Evolutionary conservation across 2,329 filamentous ascomycete genomes (phyloP).

Genomic region (Phyllosticta capitalensis): DNA sequence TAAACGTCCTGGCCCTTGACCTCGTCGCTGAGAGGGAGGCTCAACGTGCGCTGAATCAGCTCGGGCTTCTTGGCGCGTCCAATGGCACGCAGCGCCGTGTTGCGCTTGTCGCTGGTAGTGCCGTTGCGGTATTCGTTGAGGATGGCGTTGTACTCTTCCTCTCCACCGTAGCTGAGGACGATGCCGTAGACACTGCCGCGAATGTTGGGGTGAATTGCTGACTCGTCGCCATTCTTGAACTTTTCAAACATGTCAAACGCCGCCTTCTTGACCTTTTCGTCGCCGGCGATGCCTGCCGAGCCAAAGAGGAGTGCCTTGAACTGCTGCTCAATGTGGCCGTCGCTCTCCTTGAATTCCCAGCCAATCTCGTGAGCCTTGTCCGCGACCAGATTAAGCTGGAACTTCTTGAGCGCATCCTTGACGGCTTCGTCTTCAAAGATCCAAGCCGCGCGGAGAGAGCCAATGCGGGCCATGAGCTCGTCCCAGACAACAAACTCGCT

Average conservation of each 20-base stretch:
- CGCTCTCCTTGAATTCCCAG: constrained; percentile 75
- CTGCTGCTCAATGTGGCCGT: constrained; percentile 85
- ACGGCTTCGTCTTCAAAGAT: constrained; percentile 69
- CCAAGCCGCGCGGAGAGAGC: constrained; percentile 75
- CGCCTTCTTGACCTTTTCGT: constrained; percentile 66
- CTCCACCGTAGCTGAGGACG: constrained; percentile 71
- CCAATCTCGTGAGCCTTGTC: constrained; percentile 77
- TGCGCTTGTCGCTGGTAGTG: constrained; percentile 76
- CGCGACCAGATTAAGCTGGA: constrained; percentile 69
- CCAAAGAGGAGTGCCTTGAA: constrained; percentile 91
- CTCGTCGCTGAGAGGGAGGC: constrained; percentile 64
- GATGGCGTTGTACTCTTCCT: constrained; percentile 75
- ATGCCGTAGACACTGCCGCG: constrained; percentile 80
- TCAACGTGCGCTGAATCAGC: constrained; percentile 72
- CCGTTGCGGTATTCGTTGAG: constrained; percentile 67
- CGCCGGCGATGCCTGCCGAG: constrained; percentile 68
- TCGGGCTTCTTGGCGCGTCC: constrained; percentile 69
- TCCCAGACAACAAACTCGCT: constrained; percentile 91
- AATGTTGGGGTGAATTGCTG: constrained; percentile 85
- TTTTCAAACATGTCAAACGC: constrained; percentile 86
- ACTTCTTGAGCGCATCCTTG: constrained; percentile 68
- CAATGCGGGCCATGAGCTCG: constrained; percentile 73
- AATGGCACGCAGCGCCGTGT: constrained; percentile 75
- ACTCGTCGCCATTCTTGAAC: constrained; percentile 67
- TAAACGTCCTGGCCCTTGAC: constrained; percentile 95